A percentile compares a stretch with the other conserved stretches of the same genome.
These are phyloP conservation scores for Silene noctiflora DNA, from an alignment of 179 eudicot species.

Conservation along the genomic window DNA sequence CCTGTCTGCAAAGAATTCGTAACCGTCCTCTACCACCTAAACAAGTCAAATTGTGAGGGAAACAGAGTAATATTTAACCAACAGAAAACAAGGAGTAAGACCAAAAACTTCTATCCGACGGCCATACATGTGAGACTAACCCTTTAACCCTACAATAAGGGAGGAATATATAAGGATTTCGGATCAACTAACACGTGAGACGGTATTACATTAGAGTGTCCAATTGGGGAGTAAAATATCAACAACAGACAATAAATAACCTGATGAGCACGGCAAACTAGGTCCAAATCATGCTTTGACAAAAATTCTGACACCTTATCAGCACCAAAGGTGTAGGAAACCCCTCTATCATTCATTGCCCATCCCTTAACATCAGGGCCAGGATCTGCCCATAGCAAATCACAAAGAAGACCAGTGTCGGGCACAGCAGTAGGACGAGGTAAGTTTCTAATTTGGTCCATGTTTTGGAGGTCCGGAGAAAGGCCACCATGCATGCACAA, in stretches of 20 bases:
- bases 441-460: slow-evolving; percentile 75
- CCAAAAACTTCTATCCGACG: background rate
- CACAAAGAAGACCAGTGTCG: slow-evolving; percentile 87
- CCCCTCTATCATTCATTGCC: slow-evolving; percentile 98
- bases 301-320: slow-evolving; percentile 82
- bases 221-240: background rate
- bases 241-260: slow-evolving; percentile 28
- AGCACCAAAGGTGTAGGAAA: slow-evolving; percentile 87
- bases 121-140: background rate
- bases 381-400: slow-evolving; percentile 95
- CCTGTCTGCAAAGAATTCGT: slow-evolving; percentile 94
- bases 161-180: background rate
- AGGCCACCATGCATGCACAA: slow-evolving; percentile 97
- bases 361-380: slow-evolving; percentile 82
- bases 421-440: slow-evolving; percentile 84
- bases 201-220: background rate
- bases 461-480: slow-evolving; percentile 70
- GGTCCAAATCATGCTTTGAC: slow-evolving; percentile 80
- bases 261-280: slow-evolving; percentile 98
- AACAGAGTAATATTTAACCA: background rate
- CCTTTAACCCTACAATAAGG: background rate
- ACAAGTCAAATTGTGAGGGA: slow-evolving; percentile 20
- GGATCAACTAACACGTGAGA: background rate
- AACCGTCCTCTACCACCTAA: slow-evolving; percentile 98
- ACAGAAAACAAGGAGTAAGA: background rate